Base-by-base conservation (phyloP, 768 basidiomycete species). In the Amanita pallidorosea region DNA sequence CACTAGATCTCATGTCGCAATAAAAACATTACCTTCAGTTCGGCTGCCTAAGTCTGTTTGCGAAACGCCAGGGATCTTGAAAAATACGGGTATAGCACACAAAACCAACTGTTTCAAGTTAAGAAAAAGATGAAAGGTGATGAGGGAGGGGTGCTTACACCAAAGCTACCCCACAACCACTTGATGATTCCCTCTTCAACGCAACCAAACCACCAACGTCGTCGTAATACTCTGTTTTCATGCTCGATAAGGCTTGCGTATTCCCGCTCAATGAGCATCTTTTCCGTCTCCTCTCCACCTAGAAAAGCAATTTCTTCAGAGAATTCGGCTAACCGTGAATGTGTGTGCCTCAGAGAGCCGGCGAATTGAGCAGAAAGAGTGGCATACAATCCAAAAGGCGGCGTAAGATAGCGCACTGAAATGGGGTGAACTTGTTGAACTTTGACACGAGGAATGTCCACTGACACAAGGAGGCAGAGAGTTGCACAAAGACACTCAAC, bases 171-270 rank as follows among this genome's bases (percentile, higher is more conserved):
- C 95, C 95, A 99, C 7, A 94, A 60, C 85, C 85, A 97, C 67
- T 99, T 98, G 60, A 97, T 85, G 40, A 99, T 83, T 2, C 89
- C 92, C 65, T 98, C 95, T 65, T 99, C 95, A 15, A 85, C 78
- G 61, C 92, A 87, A 2, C 85, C 81, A 65, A 95, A 90, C 85
- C 85, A 89, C 77, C 94, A 88, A 31, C 85, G 73, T 55, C 86
- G 81, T 23, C 76, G 69, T 57, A 94, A 71, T 2, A 94, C 85
- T 52, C 76, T 75, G 56, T 85, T 85, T 64, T 93, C 86, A 57
- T 98, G 95, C 61, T 81, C 82, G 52, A 95, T 75, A 22, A 95
- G 73, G 6, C 79, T 78, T 25, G 85, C 84, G 63, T 94, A 97
- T 56, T 88, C 87, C 44, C 89, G 75, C 64, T 97, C 94, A 49